Evolutionary conservation across 1,139 yeast species (phyloP), one percentile per base, ranked within the genome.

Genomic region (Spathaspora sp.): DNA sequence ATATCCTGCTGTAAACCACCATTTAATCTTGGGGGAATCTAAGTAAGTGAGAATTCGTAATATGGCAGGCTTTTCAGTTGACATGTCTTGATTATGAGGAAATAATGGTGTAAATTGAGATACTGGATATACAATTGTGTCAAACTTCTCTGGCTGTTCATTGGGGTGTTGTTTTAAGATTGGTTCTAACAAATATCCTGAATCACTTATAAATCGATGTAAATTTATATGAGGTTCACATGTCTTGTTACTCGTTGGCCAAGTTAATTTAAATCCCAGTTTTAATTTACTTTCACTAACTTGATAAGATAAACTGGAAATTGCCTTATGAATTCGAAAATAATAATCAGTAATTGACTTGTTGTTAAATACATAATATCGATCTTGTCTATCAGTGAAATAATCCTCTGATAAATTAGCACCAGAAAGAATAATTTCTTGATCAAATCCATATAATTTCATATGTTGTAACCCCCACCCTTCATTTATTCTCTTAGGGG

Each of bases 1-100:
- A 64, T 93, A 93, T 1, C 99, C 99, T 0, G 99, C 97, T 0
- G 99, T 95, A 57, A 93, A 85, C 58, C 89, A 80, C 96, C 97
- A 93, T 48, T 76, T 76, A 43, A 84, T 78, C 23, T 69, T 61
- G 3, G 80, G 74, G 47, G 77, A 76, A 55, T 76, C 83, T 47
- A 85, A 71, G 58, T 77, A 77, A 3, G 89, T 76, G 43, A 87
- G 70, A 7, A 86, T 64, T 37, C 85, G 69, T 42, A 86, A 69
- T 16, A 88, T 70, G 1, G 86, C 81, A 3, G 86, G 86, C 55
- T 86, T 84, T 59, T 91, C 98, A 0, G 97, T 91, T 1, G 96
- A 88, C 36, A 57, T 54, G 51, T 74, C 79, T 44, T 74, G 72
- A 49, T 83, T 84, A 0, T 78, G 76, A 16, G 70, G 70, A 51